These are phyloP conservation scores for Teunomyces atbi DNA, from an alignment of 805 yeast genomes.

Conservation along the genomic window DNA sequence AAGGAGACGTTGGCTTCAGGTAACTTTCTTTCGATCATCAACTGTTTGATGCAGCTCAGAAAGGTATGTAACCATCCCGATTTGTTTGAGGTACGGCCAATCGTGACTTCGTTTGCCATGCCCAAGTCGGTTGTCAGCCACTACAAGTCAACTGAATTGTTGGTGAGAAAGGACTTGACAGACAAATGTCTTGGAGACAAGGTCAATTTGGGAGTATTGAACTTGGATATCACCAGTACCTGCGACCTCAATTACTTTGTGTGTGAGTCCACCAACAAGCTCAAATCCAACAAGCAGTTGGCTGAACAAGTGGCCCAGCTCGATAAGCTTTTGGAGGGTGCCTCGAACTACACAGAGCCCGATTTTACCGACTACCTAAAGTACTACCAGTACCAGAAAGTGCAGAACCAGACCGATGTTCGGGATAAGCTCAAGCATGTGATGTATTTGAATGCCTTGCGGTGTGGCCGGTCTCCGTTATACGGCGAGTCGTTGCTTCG, in stretches of 20 bases:
- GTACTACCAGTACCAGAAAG: conserved; percentile 58
- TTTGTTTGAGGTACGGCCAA: conserved; percentile 92
- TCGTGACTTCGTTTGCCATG: conserved; percentile 84
- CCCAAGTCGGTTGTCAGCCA: conserved; percentile 57
- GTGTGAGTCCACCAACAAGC: conserved; percentile 38
- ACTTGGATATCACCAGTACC: conserved; percentile 52
- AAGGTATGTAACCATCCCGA: conserved; percentile 98
- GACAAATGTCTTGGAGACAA: conserved; percentile 13
- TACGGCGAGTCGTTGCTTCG: conserved; percentile 61
- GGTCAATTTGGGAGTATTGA: conserved; percentile 57
- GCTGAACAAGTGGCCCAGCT: conserved; percentile 43
- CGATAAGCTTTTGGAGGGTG: conserved; percentile 30
- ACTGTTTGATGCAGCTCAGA: conserved; percentile 95
- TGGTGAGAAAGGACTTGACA: conserved; percentile 18
- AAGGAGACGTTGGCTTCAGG: conserved; percentile 92
- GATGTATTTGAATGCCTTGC: conserved; percentile 60
- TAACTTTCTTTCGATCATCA: conserved; percentile 89
- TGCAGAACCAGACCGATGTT: conserved; percentile 49
- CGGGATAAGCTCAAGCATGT: conserved; percentile 55
- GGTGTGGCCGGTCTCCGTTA: conserved; percentile 65
- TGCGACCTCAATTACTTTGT: conserved; percentile 48
- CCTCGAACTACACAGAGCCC: conserved; percentile 20
- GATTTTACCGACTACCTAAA: conserved; percentile 42
- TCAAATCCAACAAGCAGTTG: conserved; percentile 50
- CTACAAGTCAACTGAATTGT: conserved; percentile 34